These are phyloP conservation scores for Stropharia rugosoannulata DNA, from an alignment of 768 basidiomycete species.

Conservation along the genomic window DNA sequence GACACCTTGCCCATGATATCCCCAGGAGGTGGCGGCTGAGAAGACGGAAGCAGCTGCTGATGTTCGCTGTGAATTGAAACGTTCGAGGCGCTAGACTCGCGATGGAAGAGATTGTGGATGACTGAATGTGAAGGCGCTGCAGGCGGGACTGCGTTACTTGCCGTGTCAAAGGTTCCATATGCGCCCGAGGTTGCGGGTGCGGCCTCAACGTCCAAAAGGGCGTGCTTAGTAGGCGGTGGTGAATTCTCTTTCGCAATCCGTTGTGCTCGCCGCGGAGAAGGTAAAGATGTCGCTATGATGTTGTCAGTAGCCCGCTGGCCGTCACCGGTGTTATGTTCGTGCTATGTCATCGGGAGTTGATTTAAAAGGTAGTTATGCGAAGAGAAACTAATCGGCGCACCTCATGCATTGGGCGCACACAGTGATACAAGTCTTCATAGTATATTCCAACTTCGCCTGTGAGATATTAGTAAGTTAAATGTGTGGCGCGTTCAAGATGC, in stretches of 20 bases:
- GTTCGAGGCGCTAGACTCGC: conserved; percentile 17
- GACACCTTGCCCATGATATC: conserved; percentile 30
- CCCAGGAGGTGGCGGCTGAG: conserved; percentile 22
- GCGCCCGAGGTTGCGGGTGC: conserved; percentile 42
- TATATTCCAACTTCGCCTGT: conserved; percentile 59
- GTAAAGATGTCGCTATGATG: conserved; percentile 20
- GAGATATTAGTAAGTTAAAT: background rate
- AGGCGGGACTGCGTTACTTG: conserved; percentile 10
- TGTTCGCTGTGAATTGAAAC: conserved; percentile 26
- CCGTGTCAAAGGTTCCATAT: conserved; percentile 48
- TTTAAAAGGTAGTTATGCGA: background rate
- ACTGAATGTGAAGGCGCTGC: conserved; percentile 16
- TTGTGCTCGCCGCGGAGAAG: conserved; percentile 26
- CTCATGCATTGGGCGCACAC: conserved; percentile 56
- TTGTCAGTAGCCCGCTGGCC: conserved; percentile 11
- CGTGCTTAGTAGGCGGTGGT: background rate
- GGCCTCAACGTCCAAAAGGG: background rate
- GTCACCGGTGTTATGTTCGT: conserved; percentile 29
- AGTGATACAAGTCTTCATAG: conserved; percentile 59
- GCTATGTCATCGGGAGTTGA: conserved; percentile 20
- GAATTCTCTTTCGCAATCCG: conserved; percentile 25
- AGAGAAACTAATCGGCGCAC: conserved; percentile 21
- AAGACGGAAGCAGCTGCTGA: conserved; percentile 39
- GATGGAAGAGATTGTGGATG: conserved; percentile 12
- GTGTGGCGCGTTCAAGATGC: no score